Percentiles rank a stretch among this genome's conserved stretches.
phyloP scores from a whole-genome alignment of 768 basidiomycete species.

The Lentinula boryana region DNA sequence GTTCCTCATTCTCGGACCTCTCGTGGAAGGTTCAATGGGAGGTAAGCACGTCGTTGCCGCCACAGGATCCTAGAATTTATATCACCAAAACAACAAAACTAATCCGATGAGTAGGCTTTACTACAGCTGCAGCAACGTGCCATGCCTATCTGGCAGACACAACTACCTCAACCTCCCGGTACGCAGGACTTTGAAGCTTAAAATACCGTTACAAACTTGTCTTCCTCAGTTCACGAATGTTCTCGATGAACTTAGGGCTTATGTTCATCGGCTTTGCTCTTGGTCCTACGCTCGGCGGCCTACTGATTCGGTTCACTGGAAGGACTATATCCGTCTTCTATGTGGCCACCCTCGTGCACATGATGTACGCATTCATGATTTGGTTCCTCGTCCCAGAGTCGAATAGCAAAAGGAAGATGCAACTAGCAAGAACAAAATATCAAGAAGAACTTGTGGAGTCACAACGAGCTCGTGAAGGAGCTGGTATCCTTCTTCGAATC shows the following conservation, averaged over 20 bases:
- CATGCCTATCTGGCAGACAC: constrained; percentile 66
- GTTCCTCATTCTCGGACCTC: constrained; percentile 61
- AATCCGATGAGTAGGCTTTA: constrained; percentile 8
- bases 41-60: constrained; percentile 35
- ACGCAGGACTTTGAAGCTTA: constrained; percentile 1
- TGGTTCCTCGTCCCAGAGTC: constrained; percentile 76
- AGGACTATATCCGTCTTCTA: constrained; percentile 67
- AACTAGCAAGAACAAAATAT: constrained; percentile 28
- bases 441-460: constrained; percentile 21
- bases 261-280: constrained; percentile 69
- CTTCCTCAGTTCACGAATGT: constrained; percentile 47
- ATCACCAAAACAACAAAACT: neutral
- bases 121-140: neutral
- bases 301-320: constrained; percentile 55
- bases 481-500: constrained; percentile 29
- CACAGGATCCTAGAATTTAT: neutral
- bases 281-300: constrained; percentile 57
- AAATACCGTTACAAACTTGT: neutral
- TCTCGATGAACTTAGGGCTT: constrained; percentile 63
- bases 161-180: constrained; percentile 51
- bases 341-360: constrained; percentile 43
- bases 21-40: constrained; percentile 67
- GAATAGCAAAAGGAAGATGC: constrained; percentile 47
- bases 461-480: constrained; percentile 9
- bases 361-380: constrained; percentile 40